Base-by-base conservation (phyloP, 2,329 filamentous ascomycete species). In the Fusarium sp. region DNA sequence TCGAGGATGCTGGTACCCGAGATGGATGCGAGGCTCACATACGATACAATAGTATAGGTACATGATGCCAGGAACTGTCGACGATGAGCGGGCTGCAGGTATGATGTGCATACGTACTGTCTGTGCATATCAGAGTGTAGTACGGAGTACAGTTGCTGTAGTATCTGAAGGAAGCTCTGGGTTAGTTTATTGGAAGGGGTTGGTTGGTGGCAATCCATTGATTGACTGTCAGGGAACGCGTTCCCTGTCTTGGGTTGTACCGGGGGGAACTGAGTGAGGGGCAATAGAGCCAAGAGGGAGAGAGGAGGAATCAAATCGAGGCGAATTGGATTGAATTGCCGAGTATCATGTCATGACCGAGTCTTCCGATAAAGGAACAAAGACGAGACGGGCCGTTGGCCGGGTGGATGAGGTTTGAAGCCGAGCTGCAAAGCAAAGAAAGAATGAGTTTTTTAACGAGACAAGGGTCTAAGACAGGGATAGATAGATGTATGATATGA, bases 31-130 rank as follows among this genome's bases (percentile, higher is more conserved):
- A 59, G 25, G 29, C 22, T 35, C 19, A 19, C 19, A 19, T 19
- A 19, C 19, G 19, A 19, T 19, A 19, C 19, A 19, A 19, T 19
- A 19, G 19, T 34, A 12, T 34, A 34, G 7, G 26, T 34, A 34
- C 31, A 6, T 34, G 53, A 57, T 42, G 36, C 44, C 50, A 53
- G 44, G 53, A 41, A 46, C 53, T 64, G 53, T 58, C 40, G 43
- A 53, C 44, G 41, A 58, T 64, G 56, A 58, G 64, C 61, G 53
- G 57, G 66, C 70, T 73, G 74, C 71, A 76, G 38, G 73, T 74
- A 76, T 76, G 74, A 73, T 74, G 65, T 73, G 73, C 74, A 76
- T 76, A 74, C 71, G 73, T 73, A 73, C 67, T 71, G 72, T 74
- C 75, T 73, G 65, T 72, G 64, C 70, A 69, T 60, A 22, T 59